Evolutionary conservation across 176 grass and related monocot genomes (phyloP), one percentile per base, ranked within the genome.

Genomic region (Hyparrhenia diplandra): DNA sequence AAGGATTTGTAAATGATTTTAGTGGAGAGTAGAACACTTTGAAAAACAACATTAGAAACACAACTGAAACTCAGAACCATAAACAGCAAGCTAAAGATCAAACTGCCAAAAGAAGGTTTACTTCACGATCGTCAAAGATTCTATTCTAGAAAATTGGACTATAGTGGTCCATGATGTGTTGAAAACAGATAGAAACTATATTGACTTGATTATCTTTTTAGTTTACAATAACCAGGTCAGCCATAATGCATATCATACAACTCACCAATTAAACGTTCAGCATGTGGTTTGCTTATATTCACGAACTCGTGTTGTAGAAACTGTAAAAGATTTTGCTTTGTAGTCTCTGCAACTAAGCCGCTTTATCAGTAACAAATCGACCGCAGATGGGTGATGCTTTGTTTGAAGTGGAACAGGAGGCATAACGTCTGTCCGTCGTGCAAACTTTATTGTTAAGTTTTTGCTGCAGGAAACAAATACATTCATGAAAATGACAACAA

Each of bases 271-370:
- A 98, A 92, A 74, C 95, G 90, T 84, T 98, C 95, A 16, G 95
- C 95, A 43, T 87, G 90, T 16, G 86, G 49, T 82, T 98, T 98
- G 74, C 83, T 91, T 85, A 98, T 98, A 85, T 98, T 98, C 65
- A 95, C 90, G 82, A 98, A 98, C 67, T 98, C 95, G 64, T 98
- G 95, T 58, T 98, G 95, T 43, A 98, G 86, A 78, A 98, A 98
- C 81, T 98, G 95, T 71, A 85, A 89, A 83, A 98, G 95, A 55
- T 92, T 95, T 87, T 89, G 88, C 81, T 98, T 98, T 49, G 95
- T 89, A 42, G 92, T 95, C 79, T 98, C 95, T 25, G 92, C 39
- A 39, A 98, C 91, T 79, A 98, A 84, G 31, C 95, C 95, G 77
- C 84, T 98, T 98, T 81, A 98, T 98, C 74, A 98, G 79, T 68